Conservation (phyloP, 179 eudicot species). For the Actinidia arguta region DNA sequence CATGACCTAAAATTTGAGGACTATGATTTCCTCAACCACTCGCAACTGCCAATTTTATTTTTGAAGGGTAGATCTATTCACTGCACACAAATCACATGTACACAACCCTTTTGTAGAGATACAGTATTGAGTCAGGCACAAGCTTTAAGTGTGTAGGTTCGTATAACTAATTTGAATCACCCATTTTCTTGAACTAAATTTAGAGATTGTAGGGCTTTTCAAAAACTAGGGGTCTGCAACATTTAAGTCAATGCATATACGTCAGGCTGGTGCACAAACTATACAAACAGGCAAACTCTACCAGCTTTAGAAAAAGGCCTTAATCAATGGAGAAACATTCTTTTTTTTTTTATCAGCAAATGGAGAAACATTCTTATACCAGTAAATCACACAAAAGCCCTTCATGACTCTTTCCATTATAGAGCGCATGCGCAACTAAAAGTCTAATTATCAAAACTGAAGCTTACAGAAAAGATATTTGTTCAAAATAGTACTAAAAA, state of each 20-base stretch:
- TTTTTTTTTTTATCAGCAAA: neutral
- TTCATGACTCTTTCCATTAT: neutral
- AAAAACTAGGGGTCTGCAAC: neutral
- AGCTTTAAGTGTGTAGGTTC: neutral
- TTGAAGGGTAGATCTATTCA: too few relatives aligned
- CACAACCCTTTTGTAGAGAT: neutral
- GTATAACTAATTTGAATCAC: neutral
- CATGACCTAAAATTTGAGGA: too few relatives aligned
- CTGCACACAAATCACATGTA: neutral
- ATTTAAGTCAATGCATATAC: neutral
- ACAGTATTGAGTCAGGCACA: neutral
- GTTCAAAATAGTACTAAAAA: neutral
- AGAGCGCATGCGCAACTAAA: neutral
- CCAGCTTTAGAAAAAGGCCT: neutral
- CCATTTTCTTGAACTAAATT: neutral
- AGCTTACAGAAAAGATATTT: neutral
- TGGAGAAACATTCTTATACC: too few relatives aligned
- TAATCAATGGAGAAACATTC: neutral
- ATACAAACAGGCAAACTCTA: neutral
- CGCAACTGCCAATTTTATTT: too few relatives aligned
- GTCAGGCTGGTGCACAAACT: neutral
- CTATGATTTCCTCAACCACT: too few relatives aligned
- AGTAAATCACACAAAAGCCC: neutral
- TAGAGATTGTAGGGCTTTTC: neutral
- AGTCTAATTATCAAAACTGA: neutral